Percentiles rank a stretch among this genome's conserved stretches.
These are phyloP conservation scores for Sporisorium graminicola DNA, from an alignment of 1,284 basidiomycete genomes.

Conservation along the genomic window DNA sequence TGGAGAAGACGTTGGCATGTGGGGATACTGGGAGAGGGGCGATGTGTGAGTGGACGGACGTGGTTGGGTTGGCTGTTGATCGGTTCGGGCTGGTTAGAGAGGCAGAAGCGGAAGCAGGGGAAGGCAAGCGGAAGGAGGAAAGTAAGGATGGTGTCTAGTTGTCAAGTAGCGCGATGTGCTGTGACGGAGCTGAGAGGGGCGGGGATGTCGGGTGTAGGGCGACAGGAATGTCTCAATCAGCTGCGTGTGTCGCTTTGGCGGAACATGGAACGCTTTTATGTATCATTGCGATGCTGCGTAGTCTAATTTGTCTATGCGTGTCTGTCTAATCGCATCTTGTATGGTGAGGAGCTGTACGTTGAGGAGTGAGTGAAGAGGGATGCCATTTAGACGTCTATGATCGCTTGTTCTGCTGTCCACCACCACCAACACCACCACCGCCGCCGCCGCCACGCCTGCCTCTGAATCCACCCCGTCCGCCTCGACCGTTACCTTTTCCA, in stretches of 20 bases:
- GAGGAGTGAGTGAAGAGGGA: background rate
- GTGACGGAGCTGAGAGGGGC: too few relatives aligned
- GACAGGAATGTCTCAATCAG: too few relatives aligned
- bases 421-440: conserved; percentile 17
- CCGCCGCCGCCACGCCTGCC: conserved; percentile 25
- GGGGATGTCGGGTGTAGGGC: too few relatives aligned
- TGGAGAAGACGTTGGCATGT: conserved; percentile 88
- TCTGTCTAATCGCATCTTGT: background rate
- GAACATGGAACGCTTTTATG: background rate
- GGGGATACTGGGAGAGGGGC: conserved; percentile 82
- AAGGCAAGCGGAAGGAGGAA: too few relatives aligned
- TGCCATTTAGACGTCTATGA: background rate
- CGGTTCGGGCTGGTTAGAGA: conserved; percentile 27
- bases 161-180: background rate
- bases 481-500: conserved; percentile 42
- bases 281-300: background rate
- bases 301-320: background rate
- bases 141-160: too few relatives aligned
- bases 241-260: too few relatives aligned
- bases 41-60: conserved; percentile 64
- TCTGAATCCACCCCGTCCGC: conserved; percentile 71
- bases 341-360: too few relatives aligned
- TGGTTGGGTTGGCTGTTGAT: conserved; percentile 45
- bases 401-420: conserved; percentile 4
- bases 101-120: background rate